Conservation (phyloP, 805 yeast genomes). For the Scheffersomyces ergatensis region DNA sequence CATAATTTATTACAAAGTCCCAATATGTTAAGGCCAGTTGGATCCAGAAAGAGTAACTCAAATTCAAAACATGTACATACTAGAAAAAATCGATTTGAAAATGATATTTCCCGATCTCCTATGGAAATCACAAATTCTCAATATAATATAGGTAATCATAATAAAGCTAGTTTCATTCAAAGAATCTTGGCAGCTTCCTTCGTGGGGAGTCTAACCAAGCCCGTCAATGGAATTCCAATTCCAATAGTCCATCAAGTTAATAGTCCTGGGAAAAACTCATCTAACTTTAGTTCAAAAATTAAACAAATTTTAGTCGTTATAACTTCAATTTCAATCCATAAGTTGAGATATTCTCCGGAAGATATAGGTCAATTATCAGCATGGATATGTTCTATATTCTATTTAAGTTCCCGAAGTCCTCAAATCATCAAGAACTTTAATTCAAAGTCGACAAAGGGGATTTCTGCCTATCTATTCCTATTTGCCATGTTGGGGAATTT, state of each 20-base stretch:
- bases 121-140: conserved; percentile 7
- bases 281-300: neutral
- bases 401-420: conserved; percentile 31
- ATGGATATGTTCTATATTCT: conserved; percentile 28
- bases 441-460: conserved; percentile 30
- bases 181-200: conserved; percentile 12
- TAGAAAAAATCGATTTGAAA: conserved; percentile 22
- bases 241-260: neutral
- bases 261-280: neutral
- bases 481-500: conserved; percentile 36
- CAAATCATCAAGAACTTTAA: conserved; percentile 32
- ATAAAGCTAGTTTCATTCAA: conserved; percentile 9
- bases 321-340: neutral
- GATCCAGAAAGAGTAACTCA: conserved; percentile 5
- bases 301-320: neutral
- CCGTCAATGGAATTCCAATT: conserved; percentile 9
- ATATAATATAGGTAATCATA: neutral
- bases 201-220: conserved; percentile 10
- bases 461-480: conserved; percentile 31
- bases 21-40: conserved; percentile 24
- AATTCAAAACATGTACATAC: conserved; percentile 3
- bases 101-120: conserved; percentile 4
- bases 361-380: conserved; percentile 27
- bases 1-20: conserved; percentile 39
- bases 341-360: neutral